Percentiles rank a stretch among this genome's conserved stretches.
phyloP scores from a whole-genome alignment of 108 stramenopile species.

The Nitzschia putrida region DNA sequence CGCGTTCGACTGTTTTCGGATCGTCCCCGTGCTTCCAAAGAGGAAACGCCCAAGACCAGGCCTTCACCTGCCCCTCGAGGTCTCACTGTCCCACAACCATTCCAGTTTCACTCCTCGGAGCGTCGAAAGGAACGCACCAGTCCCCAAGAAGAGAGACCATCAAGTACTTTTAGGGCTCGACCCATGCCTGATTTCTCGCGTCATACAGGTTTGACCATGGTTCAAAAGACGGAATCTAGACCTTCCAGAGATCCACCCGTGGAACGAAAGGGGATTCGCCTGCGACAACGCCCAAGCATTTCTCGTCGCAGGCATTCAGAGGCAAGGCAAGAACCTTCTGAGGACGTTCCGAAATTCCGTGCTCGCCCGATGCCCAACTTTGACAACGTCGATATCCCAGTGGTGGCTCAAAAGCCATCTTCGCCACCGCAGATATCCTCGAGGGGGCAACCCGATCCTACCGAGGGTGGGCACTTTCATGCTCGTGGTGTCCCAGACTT shows the following conservation, averaged over 20 bases:
- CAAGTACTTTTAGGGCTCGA: constrained; percentile 23
- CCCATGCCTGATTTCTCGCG: constrained; percentile 37
- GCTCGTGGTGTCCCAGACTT: constrained; percentile 14
- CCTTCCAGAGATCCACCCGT: neutral
- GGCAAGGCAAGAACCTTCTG: neutral
- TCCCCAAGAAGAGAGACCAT: constrained; percentile 2
- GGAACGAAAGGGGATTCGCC: neutral
- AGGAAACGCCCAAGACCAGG: neutral
- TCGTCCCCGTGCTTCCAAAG: constrained; percentile 10
- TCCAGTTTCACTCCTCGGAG: constrained; percentile 20
- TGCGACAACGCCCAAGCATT: neutral
- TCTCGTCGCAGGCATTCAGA: neutral
- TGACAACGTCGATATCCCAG: constrained; percentile 11
- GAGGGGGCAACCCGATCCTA: neutral
- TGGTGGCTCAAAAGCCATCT: neutral
- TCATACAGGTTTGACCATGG: constrained; percentile 6
- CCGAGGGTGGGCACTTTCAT: constrained; percentile 5
- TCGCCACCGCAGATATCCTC: neutral
- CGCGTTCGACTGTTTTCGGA: constrained; percentile 18
- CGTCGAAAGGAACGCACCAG: neutral
- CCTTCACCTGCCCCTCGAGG: neutral
- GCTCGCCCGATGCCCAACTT: constrained; percentile 27
- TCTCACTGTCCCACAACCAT: constrained; percentile 36
- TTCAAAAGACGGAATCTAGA: neutral
- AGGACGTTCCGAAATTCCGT: neutral